Conservation (phyloP, 2,329 filamentous ascomycete species). For the Fusarium robinianum region DNA sequence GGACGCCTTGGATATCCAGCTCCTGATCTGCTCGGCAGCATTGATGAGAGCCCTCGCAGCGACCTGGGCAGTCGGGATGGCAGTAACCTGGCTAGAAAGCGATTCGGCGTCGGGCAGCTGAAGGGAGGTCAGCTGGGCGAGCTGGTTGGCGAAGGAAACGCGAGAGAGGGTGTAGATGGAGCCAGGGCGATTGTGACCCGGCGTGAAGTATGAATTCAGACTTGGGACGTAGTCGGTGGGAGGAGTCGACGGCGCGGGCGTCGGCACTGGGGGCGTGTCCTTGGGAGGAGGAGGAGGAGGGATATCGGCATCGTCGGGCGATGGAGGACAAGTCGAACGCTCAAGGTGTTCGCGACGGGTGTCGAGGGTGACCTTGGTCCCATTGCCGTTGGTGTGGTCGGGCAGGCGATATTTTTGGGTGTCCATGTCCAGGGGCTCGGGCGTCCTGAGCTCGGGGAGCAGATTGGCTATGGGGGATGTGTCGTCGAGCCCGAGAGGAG, state of each 20-base stretch:
- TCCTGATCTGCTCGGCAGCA: constrained; percentile 87
- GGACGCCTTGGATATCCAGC: constrained; percentile 91
- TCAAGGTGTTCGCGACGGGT: constrained; percentile 63
- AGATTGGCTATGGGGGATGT: constrained; percentile 37
- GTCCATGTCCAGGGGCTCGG: constrained; percentile 65
- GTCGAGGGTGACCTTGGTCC: constrained; percentile 64
- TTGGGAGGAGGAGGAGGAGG: constrained; percentile 48
- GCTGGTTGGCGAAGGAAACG: constrained; percentile 89
- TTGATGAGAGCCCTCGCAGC: constrained; percentile 82
- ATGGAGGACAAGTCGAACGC: constrained; percentile 49
- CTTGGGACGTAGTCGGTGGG: constrained; percentile 54
- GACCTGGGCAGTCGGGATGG: constrained; percentile 82
- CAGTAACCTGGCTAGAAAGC: constrained; percentile 79
- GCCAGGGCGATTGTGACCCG: constrained; percentile 69
- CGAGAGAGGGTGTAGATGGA: constrained; percentile 94
- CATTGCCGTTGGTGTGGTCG: constrained; percentile 70
- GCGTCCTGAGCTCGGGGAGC: constrained; percentile 57
- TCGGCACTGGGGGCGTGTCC: constrained; percentile 45
- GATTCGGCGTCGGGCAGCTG: constrained; percentile 84
- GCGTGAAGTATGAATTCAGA: constrained; percentile 67
- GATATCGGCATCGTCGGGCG: constrained; percentile 42
- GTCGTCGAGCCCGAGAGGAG: constrained; percentile 38
- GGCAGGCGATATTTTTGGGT: constrained; percentile 75
- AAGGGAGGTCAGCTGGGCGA: constrained; percentile 88
- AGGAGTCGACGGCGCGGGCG: constrained; percentile 36